phyloP scores from a whole-genome alignment of 345 rosid genomes.

The Moringa oleifera region DNA sequence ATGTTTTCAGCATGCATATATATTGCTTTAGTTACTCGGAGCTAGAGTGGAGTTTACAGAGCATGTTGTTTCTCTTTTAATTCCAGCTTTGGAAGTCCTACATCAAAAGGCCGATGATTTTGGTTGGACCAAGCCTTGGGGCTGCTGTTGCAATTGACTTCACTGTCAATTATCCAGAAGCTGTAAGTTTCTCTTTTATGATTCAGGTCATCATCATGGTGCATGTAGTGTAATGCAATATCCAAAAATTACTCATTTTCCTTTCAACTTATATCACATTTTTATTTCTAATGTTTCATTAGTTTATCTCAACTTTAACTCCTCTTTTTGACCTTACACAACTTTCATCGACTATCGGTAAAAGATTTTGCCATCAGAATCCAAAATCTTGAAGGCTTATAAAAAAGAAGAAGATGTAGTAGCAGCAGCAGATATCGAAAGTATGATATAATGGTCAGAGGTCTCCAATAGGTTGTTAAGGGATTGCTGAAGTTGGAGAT shows the following conservation, averaged over 20 bases:
- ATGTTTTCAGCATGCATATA: background rate
- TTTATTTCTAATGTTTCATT: no score
- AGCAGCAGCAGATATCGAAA: background rate
- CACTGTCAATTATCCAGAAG: constrained; percentile 66
- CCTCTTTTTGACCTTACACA: background rate
- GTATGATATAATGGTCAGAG: background rate
- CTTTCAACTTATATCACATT: no score
- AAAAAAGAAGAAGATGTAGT: background rate
- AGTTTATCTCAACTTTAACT: background rate
- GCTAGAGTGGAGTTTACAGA: background rate
- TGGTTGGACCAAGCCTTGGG: constrained; percentile 95
- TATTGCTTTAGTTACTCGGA: background rate
- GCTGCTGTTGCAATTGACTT: constrained; percentile 81
- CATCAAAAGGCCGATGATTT: constrained; percentile 69
- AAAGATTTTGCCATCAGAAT: background rate
- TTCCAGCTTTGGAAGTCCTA: constrained; percentile 74
- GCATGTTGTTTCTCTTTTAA: background rate
- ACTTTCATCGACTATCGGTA: background rate
- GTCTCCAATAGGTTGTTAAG: background rate
- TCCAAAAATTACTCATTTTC: no score
- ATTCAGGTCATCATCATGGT: background rate
- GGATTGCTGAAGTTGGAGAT: background rate
- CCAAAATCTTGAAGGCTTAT: no score
- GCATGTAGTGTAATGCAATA: background rate
- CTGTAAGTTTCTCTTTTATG: constrained; percentile 38